A percentile compares a stretch with the other conserved stretches of the same genome.
Evolutionary conservation across 129 eudicot species (phyloP).

Genomic region (Cynara cardunculus): DNA sequence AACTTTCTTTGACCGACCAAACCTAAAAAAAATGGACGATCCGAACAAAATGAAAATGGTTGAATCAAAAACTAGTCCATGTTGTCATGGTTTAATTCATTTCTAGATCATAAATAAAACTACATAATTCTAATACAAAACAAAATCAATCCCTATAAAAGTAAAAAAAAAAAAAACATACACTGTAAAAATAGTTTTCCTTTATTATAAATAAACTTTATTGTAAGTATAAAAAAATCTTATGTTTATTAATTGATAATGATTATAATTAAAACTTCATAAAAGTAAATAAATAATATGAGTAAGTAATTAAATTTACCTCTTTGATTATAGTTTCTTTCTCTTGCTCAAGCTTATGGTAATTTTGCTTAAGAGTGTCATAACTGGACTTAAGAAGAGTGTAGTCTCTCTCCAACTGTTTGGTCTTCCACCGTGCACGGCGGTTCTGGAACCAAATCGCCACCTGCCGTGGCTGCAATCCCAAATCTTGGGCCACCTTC

Average conservation of each 20-base stretch:
- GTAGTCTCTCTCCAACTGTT: constrained; percentile 66
- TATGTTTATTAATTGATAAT: neutral
- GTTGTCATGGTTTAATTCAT: neutral
- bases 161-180: no score
- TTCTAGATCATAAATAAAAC: neutral
- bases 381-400: constrained; percentile 48
- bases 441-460: constrained; percentile 89
- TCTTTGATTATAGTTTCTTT: constrained; percentile 40
- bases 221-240: no score
- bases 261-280: neutral
- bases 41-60: neutral
- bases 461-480: constrained; percentile 74
- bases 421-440: constrained; percentile 76
- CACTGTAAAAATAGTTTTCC: neutral
- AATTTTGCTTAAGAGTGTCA: constrained; percentile 54
- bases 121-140: no score
- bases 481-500: constrained; percentile 62
- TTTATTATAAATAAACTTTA: neutral
- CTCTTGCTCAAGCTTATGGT: constrained; percentile 47
- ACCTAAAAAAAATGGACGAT: neutral
- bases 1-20: neutral
- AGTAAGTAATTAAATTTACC: constrained; percentile 26
- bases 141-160: neutral
- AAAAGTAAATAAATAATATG: no score
- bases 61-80: neutral